Percentiles rank a stretch among this genome's conserved stretches.
Conservation (phyloP, 2,329 filamentous ascomycete species). For the Juglanconis sp. region DNA sequence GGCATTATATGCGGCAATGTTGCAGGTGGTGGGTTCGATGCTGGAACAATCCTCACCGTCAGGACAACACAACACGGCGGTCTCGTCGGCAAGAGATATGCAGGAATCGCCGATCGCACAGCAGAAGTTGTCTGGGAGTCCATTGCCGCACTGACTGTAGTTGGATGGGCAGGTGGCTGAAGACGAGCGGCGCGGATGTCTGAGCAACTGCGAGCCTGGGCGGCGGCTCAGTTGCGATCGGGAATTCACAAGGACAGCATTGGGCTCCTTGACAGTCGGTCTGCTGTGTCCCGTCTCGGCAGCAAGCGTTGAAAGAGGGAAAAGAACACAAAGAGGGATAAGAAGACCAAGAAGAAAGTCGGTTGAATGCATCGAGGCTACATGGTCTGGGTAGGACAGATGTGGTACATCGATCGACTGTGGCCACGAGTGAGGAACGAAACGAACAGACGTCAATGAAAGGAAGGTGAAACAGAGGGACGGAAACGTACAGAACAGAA, state of each 20-base stretch:
- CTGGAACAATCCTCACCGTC: conserved; percentile 8
- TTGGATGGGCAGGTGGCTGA: conserved; percentile 13
- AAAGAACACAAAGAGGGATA: conserved; percentile 1
- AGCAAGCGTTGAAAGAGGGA: background rate
- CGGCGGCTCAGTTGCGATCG: background rate
- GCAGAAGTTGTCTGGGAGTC: conserved; percentile 14
- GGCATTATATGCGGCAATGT: conserved; percentile 8
- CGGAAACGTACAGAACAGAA: too few relatives aligned
- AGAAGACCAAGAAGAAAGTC: conserved; percentile 9
- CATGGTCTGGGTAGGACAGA: conserved; percentile 7
- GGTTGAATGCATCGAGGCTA: conserved; percentile 17
- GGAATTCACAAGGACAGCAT: background rate
- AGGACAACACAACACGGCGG: conserved; percentile 13
- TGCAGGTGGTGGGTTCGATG: conserved; percentile 15
- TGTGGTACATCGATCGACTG: conserved; percentile 8
- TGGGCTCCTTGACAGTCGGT: background rate
- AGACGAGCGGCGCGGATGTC: background rate
- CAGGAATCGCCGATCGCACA: conserved; percentile 8
- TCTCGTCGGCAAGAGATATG: conserved; percentile 12
- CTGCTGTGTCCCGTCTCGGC: background rate
- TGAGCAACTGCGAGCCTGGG: background rate
- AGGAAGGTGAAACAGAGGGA: background rate
- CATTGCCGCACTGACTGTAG: conserved; percentile 15
- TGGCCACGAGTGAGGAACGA: background rate
- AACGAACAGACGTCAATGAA: background rate